Evolutionary conservation across 2,329 filamentous ascomycete genomes (phyloP).

Genomic region (Pezicula neosporulosa): DNA sequence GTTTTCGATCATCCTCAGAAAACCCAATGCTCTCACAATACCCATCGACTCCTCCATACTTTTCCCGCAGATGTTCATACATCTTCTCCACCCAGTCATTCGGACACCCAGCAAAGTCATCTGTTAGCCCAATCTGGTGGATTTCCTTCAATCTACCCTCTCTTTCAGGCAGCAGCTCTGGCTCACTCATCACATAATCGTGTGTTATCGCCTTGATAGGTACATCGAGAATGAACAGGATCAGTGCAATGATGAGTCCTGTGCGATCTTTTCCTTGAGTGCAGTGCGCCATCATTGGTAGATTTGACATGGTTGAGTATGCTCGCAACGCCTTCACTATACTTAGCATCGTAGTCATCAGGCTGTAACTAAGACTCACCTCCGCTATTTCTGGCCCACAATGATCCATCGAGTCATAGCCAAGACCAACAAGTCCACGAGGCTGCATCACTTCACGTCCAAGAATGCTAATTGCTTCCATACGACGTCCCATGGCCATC

Average conservation of each 20-base stretch:
- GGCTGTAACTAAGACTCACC: constrained; percentile 23
- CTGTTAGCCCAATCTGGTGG: constrained; percentile 63
- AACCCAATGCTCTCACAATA: constrained; percentile 68
- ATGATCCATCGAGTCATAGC: constrained; percentile 64
- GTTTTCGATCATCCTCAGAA: constrained; percentile 25
- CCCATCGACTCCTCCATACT: constrained; percentile 61
- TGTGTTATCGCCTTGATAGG: constrained; percentile 57
- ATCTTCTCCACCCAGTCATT: constrained; percentile 60
- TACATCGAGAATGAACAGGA: constrained; percentile 60
- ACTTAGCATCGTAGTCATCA: constrained; percentile 1
- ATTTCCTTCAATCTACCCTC: constrained; percentile 67
- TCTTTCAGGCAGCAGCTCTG: constrained; percentile 58
- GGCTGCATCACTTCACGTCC: constrained; percentile 67
- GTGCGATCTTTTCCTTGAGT: constrained; percentile 88
- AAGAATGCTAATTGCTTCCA: constrained; percentile 67
- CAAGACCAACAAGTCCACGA: constrained; percentile 68
- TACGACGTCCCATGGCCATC: constrained; percentile 63
- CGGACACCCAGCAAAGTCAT: constrained; percentile 69
- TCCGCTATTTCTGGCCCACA: constrained; percentile 59
- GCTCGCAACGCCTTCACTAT: constrained; percentile 41
- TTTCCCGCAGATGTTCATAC: constrained; percentile 50
- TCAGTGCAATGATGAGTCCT: constrained; percentile 66
- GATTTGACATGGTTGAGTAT: constrained; percentile 42
- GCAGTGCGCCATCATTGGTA: constrained; percentile 74
- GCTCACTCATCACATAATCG: constrained; percentile 69